phyloP scores from a whole-genome alignment of 2,329 filamentous ascomycete genomes.

The Tolypocladium tropicale region DNA sequence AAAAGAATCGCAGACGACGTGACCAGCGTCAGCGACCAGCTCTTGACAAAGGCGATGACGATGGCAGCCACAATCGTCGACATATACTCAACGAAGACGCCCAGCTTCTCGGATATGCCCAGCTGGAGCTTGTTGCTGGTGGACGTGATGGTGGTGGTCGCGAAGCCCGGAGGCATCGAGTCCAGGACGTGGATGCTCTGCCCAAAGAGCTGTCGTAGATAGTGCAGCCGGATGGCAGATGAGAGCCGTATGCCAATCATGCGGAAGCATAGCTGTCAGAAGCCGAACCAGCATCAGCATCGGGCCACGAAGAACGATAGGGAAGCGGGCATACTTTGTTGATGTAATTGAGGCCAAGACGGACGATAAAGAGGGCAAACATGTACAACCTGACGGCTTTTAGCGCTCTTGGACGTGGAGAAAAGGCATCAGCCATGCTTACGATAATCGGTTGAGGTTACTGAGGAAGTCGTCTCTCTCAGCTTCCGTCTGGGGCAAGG shows the following conservation, averaged over 20 bases:
- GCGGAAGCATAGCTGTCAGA: constrained; percentile 42
- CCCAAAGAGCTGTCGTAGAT: constrained; percentile 51
- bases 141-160: constrained; percentile 52
- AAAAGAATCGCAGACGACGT: constrained; percentile 47
- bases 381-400: constrained; percentile 46
- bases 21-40: constrained; percentile 50
- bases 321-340: constrained; percentile 30
- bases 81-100: constrained; percentile 44
- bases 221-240: constrained; percentile 51
- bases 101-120: constrained; percentile 54
- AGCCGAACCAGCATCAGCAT: background rate
- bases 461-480: constrained; percentile 28
- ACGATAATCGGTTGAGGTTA: constrained; percentile 34
- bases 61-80: constrained; percentile 42
- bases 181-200: constrained; percentile 61
- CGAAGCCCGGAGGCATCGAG: constrained; percentile 51
- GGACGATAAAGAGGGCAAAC: constrained; percentile 58
- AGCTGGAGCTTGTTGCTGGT: constrained; percentile 55
- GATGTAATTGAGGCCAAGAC: constrained; percentile 53
- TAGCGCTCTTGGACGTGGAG: background rate
- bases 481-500: constrained; percentile 19
- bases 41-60: constrained; percentile 45
- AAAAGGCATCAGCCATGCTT: constrained; percentile 7
- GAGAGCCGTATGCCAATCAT: constrained; percentile 53
- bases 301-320: background rate